A percentile compares a stretch with the other conserved stretches of the same genome.
Evolutionary conservation across 2,329 filamentous ascomycete genomes (phyloP).

Genomic region (Incumbomyces delicatus): DNA sequence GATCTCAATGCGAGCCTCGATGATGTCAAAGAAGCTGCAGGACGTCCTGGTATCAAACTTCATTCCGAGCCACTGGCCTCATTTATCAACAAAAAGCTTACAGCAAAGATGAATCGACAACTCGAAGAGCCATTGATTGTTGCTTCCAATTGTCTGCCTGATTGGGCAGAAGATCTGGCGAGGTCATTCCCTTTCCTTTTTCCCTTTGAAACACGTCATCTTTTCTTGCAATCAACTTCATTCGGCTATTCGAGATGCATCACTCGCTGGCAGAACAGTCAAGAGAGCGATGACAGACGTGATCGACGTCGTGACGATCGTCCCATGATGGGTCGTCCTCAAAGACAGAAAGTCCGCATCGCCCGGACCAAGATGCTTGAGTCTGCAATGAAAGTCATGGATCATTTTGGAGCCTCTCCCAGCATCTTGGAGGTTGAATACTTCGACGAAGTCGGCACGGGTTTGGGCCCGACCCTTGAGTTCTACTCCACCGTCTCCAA

Average conservation of each 20-base stretch:
- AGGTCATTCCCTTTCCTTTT: slow-evolving; percentile 94
- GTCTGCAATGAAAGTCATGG: slow-evolving; percentile 97
- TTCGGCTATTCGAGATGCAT: slow-evolving; percentile 97
- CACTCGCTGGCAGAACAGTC: slow-evolving; percentile 91
- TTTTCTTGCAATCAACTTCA: slow-evolving; percentile 95
- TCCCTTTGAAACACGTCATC: slow-evolving; percentile 90
- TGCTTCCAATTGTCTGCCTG: slow-evolving; percentile 88
- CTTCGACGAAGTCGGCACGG: slow-evolving; percentile 96
- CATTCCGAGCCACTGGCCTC: slow-evolving; percentile 75
- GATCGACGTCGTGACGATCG: slow-evolving; percentile 79
- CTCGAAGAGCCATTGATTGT: slow-evolving; percentile 94
- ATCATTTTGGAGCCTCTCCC: slow-evolving; percentile 91
- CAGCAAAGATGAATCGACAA: slow-evolving; percentile 93
- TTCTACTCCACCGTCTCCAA: slow-evolving; percentile 97
- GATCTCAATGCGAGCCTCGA: slow-evolving; percentile 88
- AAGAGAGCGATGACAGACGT: slow-evolving; percentile 67
- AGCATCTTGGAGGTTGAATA: slow-evolving; percentile 97
- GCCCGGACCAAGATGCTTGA: slow-evolving; percentile 90
- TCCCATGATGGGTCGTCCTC: slow-evolving; percentile 80
- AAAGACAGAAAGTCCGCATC: slow-evolving; percentile 96
- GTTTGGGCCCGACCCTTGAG: slow-evolving; percentile 86
- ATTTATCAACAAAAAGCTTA: slow-evolving; percentile 97
- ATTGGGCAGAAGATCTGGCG: slow-evolving; percentile 91
- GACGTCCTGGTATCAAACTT: slow-evolving; percentile 50
- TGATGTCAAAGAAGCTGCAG: slow-evolving; percentile 64